phyloP scores from a whole-genome alignment of 2,329 filamentous ascomycete species.

The Calonectria henricotiae region DNA sequence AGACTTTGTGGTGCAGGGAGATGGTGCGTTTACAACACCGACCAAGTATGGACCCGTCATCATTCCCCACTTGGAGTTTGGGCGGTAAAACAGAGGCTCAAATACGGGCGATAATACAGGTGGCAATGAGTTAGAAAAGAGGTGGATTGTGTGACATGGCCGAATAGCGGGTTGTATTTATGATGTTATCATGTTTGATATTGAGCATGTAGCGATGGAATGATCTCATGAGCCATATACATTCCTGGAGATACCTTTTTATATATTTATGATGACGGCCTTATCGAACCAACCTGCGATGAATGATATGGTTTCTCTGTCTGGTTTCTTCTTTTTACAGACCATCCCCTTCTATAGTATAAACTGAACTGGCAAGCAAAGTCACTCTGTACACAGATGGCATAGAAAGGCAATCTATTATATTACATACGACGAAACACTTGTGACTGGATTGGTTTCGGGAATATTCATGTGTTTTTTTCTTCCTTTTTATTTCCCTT shows the following conservation, averaged over 20 bases:
- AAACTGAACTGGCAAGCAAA: not conserved
- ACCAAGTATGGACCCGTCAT: slow-evolving; percentile 98
- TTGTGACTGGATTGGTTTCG: not conserved
- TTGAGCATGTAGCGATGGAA: slow-evolving; percentile 45
- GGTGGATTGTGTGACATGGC: slow-evolving; percentile 5
- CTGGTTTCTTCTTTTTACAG: slow-evolving; percentile 2
- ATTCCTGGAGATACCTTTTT: slow-evolving; percentile 48
- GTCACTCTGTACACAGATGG: not conserved
- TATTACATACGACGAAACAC: not conserved
- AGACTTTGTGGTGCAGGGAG: slow-evolving; percentile 97
- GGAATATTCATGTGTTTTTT: not conserved
- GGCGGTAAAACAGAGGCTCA: slow-evolving; percentile 57
- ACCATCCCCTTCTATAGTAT: not conserved
- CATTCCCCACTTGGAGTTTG: slow-evolving; percentile 88
- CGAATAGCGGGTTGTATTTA: slow-evolving; percentile 13
- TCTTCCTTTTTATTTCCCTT: not conserved
- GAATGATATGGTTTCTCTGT: slow-evolving; percentile 29
- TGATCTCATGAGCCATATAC: slow-evolving; percentile 46
- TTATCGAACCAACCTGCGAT: slow-evolving; percentile 9
- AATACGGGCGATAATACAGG: not conserved
- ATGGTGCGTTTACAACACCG: slow-evolving; percentile 84
- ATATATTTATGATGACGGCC: slow-evolving; percentile 39
- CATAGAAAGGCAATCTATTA: not conserved
- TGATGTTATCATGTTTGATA: slow-evolving; percentile 21
- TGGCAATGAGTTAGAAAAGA: not conserved